Evolutionary conservation across 1,284 basidiomycete species (phyloP), one percentile per base, ranked within the genome.

Genomic region (Coriolopsis trogii): DNA sequence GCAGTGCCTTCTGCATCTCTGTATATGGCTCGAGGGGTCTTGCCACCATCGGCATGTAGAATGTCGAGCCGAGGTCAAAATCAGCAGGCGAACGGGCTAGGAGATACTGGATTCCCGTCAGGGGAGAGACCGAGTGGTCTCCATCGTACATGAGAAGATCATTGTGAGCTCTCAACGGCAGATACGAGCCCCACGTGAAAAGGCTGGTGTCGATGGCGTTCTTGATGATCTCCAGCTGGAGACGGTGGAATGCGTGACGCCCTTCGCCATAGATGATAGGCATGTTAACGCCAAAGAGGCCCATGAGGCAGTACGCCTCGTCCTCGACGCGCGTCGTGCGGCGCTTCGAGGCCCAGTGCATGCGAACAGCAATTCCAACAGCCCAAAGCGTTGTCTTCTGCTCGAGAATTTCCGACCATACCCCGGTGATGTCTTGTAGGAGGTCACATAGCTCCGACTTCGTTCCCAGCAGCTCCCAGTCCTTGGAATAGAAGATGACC

Each of bases 261-360:
- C 55, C 55, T 16, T 53, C 55, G 4, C 51, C 55, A 23, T 57
- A 57, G 16, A 57, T 31, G 13, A 48, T 41, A 15, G 55, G 51
- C 51, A 57, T 51, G 38, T 50, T 43, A 23, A 57, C 47, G 25
- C 42, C 41, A 26, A 57, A 53, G 23, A 57, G 37, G 10, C 55
- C 55, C 48, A 57, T 53, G 24, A 57, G 46, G n/a, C 47, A 49
- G 38, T 57, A 57, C 36, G 55, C 55, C 34, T 51, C 41, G 28
- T 57, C 55, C 41, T 57, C 55, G 13, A 42, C n/a, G 3, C 55
- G 44, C 26, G 51, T 53, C 31, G 55, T 53, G 12, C 34, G 38
- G 24, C 55, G 51, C 13, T 42, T 34, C 33, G 55, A 31, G 3
- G 55, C 51, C 55, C 55, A 57, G 13, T 51, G 53, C 55, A 57